Evolutionary conservation across 176 grass and related monocot genomes (phyloP), one percentile per base, ranked within the genome.

Genomic region (Ampelocalamus luodianensis): DNA sequence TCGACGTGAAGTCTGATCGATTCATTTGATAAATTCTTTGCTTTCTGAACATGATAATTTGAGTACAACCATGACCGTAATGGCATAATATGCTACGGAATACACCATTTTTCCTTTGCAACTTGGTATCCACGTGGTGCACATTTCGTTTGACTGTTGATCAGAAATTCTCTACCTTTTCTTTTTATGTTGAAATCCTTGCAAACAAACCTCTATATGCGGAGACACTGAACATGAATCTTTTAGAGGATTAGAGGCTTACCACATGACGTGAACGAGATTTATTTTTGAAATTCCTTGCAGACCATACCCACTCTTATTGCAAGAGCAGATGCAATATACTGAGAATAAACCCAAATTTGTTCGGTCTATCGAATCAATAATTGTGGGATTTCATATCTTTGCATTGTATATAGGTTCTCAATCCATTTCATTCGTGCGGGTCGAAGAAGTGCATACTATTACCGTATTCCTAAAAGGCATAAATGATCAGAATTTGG

Each of bases 281-380:
- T 76, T 27, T 59, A 0, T 77, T 68, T 85, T 81, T 76, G 8
- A 81, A 76, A 76, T 82, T 22, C 37, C 18, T 37, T 82, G 37
- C 23, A 77, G 14, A 43, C 11, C 6, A 72, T 36, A 36, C n/a
- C 36, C 65, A 44, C 62, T 77, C 12, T 71, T 51, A 76, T 29
- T 43, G 24, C 58, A 89, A 58, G 60, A 69, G 29, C 62, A 76
- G 36, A 86, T 82, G 83, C 53, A 82, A 82, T 90, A 82, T 90
- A 76, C 83, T 10, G 5, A 8, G 37, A 86, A 86, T 86, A 86
- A 42, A 12, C 56, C 56, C n/a, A 63, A 60, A 45, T 65, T 17
- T 82, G 26, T 59, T 49, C 27, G 55, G 11, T 56, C 9, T 27
- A 27, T 78, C 26, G 54, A 55, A 78, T 65, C 20, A 82, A 82